Percentiles rank a stretch among this genome's conserved stretches.
Conservation (phyloP, 2,329 filamentous ascomycete genomes). For the Talaromyces albobiverticillius region DNA sequence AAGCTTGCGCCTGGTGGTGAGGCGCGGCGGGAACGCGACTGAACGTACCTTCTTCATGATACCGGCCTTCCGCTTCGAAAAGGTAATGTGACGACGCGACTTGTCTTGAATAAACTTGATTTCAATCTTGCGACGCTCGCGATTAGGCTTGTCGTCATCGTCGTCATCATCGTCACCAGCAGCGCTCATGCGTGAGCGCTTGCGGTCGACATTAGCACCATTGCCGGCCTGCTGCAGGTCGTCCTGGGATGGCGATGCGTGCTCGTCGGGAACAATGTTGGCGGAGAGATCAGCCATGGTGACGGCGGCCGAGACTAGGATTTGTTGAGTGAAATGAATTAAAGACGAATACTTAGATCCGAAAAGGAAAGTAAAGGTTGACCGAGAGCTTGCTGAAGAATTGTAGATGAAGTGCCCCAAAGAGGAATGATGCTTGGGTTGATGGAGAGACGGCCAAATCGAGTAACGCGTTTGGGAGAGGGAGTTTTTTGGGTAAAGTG, state of each 20-base stretch:
- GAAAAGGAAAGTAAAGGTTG: conserved; percentile 8
- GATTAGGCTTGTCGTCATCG: conserved; percentile 94
- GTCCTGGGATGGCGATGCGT: conserved; percentile 71
- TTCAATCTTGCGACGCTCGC: conserved; percentile 98
- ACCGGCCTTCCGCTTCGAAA: conserved; percentile 98
- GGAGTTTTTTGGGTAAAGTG: conserved; percentile 40
- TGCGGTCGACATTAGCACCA: conserved; percentile 66
- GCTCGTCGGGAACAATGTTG: conserved; percentile 64
- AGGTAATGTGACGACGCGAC: conserved; percentile 98
- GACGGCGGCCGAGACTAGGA: conserved; percentile 16
- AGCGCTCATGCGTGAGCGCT: conserved; percentile 76
- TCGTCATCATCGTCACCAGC: conserved; percentile 92
- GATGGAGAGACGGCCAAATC: conserved; percentile 43
- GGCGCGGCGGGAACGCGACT: conserved; percentile 17
- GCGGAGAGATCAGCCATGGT: conserved; percentile 76
- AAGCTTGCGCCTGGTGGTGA: not conserved
- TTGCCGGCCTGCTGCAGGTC: conserved; percentile 60
- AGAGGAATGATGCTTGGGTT: conserved; percentile 44
- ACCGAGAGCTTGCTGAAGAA: conserved; percentile 12
- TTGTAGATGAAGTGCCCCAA: conserved; percentile 33
- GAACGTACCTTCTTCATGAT: conserved; percentile 98
- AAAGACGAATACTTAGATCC: conserved; percentile 11
- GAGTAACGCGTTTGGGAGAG: conserved; percentile 44
- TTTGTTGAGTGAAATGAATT: not conserved
- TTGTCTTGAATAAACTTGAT: conserved; percentile 99